Evolutionary conservation across 768 basidiomycete genomes (phyloP).

Genomic region (Cystofilobasidium ferigula): DNA sequence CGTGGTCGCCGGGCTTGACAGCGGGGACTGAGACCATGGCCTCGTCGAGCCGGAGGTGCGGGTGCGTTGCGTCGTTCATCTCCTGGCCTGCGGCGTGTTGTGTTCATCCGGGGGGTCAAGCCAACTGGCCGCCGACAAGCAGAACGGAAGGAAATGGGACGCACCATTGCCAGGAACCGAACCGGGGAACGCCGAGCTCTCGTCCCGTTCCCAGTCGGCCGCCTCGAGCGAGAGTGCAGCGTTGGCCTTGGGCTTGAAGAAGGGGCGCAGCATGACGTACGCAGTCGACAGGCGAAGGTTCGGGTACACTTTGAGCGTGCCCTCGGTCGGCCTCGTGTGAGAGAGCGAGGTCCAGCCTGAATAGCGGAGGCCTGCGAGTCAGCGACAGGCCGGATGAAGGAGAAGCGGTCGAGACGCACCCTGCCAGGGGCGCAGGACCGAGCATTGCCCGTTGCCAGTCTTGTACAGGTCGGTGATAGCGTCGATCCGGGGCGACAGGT

Average conservation of each 20-base stretch:
- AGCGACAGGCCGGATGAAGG: not conserved
- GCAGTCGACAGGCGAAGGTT: slow-evolving; percentile 49
- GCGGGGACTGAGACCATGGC: slow-evolving; percentile 52
- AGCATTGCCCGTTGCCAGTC: slow-evolving; percentile 26
- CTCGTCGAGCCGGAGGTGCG: slow-evolving; percentile 50
- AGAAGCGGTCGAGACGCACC: slow-evolving; percentile 12
- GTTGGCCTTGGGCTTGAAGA: slow-evolving; percentile 47
- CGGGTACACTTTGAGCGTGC: slow-evolving; percentile 55
- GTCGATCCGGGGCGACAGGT: slow-evolving; percentile 49
- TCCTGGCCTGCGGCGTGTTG: slow-evolving; percentile 48
- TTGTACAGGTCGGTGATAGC: slow-evolving; percentile 58
- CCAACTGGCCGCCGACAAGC: too few species aligned
- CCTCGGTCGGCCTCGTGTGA: slow-evolving; percentile 51
- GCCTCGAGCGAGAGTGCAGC: slow-evolving; percentile 40
- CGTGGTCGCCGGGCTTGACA: slow-evolving; percentile 58
- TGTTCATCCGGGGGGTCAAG: too few species aligned
- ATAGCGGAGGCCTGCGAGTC: slow-evolving; percentile 31
- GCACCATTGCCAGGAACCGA: slow-evolving; percentile 44
- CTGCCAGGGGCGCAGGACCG: slow-evolving; percentile 14
- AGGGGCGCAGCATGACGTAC: slow-evolving; percentile 55
- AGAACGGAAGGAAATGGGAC: not conserved
- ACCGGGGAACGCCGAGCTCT: slow-evolving; percentile 48
- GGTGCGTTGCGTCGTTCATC: slow-evolving; percentile 48
- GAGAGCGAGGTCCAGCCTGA: slow-evolving; percentile 36
- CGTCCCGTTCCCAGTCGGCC: slow-evolving; percentile 52